Base-by-base conservation (phyloP, 345 rosid genomes). In the Rubroshorea leprosula region DNA sequence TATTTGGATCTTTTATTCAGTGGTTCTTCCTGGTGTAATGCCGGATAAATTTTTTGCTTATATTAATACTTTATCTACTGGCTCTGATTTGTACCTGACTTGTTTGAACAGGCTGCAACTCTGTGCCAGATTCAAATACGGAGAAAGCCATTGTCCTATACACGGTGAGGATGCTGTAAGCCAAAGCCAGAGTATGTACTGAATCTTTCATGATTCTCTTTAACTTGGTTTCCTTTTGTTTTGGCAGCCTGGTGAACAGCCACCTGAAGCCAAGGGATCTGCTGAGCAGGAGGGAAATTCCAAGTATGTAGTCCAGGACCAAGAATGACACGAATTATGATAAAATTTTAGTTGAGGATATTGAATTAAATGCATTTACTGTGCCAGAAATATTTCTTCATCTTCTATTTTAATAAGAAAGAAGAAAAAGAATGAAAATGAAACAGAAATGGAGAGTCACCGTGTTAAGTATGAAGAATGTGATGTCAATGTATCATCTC, bases 61-160 rank as follows among this genome's bases (percentile, higher is more conserved):
- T 17, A 22, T 19, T 19, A 26, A 49, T 23, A 26, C 3, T 51
- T 13, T 27, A 14, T 14, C 15, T 23, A 1, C 46, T 25, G 17
- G 54, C 6, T 59, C 65, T 64, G 46, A 51, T 58, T 69, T 43
- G 54, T 45, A 64, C 56, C 22, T 14, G 9, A 44, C 48, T n/a
- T 41, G 38, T 74, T 68, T 78, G 59, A 49, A 64, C 84, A 89
- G 95, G 87, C 41, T 65, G 63, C 60, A 77, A 66, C 67, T 64
- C 76, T 53, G 51, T 73, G 43, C 61, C 63, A 58, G 80, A 80
- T 51, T 55, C 74, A 50, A 74, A 47, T 12, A 94, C 85, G 62
- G 93, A 89, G 76, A 93, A 83, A 78, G 97, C 99, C 59, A 83
- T 93, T 62, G 90, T 89, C 64, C 85, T 93, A 64, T 93, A 83